These are phyloP conservation scores for Verticillium zaregamsianum DNA, from an alignment of 2,329 filamentous ascomycete species.

Conservation along the genomic window DNA sequence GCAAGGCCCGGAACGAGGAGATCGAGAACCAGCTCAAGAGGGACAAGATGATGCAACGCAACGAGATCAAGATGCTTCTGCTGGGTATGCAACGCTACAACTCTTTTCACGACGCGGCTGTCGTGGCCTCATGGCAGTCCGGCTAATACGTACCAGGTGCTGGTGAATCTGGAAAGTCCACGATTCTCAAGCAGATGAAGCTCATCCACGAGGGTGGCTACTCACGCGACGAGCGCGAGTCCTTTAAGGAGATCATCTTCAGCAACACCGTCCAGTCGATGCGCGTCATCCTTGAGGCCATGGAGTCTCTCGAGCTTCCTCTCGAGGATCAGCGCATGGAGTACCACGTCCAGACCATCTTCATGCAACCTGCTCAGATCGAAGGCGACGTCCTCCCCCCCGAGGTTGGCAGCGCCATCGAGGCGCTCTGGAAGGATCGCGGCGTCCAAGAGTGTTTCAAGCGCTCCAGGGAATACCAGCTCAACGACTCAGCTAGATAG, in stretches of 20 bases:
- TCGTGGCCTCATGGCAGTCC: background rate
- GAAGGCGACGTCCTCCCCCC: slow-evolving; percentile 92
- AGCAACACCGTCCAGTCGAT: slow-evolving; percentile 68
- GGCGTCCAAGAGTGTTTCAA: slow-evolving; percentile 95
- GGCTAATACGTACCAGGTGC: slow-evolving; percentile 58
- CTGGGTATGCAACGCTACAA: slow-evolving; percentile 59
- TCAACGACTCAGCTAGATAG: slow-evolving; percentile 97
- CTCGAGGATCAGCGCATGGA: slow-evolving; percentile 90
- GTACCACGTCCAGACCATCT: slow-evolving; percentile 97
- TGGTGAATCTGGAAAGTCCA: slow-evolving; percentile 96
- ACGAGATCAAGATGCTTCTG: slow-evolving; percentile 99
- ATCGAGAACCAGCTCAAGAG: slow-evolving; percentile 99
- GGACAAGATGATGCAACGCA: slow-evolving; percentile 97
- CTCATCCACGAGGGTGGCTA: slow-evolving; percentile 99
- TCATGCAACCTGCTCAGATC: slow-evolving; percentile 97
- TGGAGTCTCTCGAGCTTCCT: slow-evolving; percentile 70
- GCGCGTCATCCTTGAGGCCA: slow-evolving; percentile 65
- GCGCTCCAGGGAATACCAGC: slow-evolving; percentile 89
- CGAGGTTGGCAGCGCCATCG: slow-evolving; percentile 89
- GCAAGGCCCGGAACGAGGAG: slow-evolving; percentile 99
- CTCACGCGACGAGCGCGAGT: slow-evolving; percentile 78
- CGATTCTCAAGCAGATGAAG: slow-evolving; percentile 97
- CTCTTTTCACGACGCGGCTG: background rate
- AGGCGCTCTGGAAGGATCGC: slow-evolving; percentile 86
- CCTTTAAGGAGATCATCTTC: slow-evolving; percentile 69